Base-by-base conservation (phyloP, 176 grass and related monocot species). In the Stipa capillata region DNA sequence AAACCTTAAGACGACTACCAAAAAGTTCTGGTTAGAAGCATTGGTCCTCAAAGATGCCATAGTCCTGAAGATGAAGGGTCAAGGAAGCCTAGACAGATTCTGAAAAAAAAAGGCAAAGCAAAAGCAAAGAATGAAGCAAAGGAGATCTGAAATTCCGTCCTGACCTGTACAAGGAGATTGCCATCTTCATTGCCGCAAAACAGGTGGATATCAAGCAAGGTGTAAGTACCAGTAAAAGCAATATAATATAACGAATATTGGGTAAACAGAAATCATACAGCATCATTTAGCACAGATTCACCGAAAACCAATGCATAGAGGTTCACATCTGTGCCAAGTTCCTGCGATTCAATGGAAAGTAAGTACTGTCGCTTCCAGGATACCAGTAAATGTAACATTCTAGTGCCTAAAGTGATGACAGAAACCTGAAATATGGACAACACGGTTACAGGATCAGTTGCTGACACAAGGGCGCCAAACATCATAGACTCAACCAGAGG, bases 391-490 rank as follows among this genome's bases (percentile, higher is more conserved):
- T 32, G 47, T 33, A 18, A 35, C 6, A 20, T 35, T 28, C 1
- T 69, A 57, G 15, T 80, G 29, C 42, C 9, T 83, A 15, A 80
- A 84, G 43, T 7, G 37, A 28, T 15, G 10, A 14, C 48, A 86
- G 12, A 61, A 73, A 98, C 96, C 96, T 98, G 96, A 76, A 98
- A 98, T 94, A 95, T 94, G 15, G 96, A 98, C 78, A 94, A 23
- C 29, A 98, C 96, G 12, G 92, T 98, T 15, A 94, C 92, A 87
- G 96, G 92, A 91, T 98, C 96, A 71, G 96, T 98, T 81, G 96
- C 90, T 79, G 92, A 98, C n/a, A 98, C 89, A 53, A 98, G 96
- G 78, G 96, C 87, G 40, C 92, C 96, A 87, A 98, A 98, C 96
- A 98, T 98, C 76, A 98, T 87, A 84, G 83, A 95, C 31, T 98